Base-by-base conservation (phyloP, 768 basidiomycete species). In the Psilocybe cubensis region DNA sequence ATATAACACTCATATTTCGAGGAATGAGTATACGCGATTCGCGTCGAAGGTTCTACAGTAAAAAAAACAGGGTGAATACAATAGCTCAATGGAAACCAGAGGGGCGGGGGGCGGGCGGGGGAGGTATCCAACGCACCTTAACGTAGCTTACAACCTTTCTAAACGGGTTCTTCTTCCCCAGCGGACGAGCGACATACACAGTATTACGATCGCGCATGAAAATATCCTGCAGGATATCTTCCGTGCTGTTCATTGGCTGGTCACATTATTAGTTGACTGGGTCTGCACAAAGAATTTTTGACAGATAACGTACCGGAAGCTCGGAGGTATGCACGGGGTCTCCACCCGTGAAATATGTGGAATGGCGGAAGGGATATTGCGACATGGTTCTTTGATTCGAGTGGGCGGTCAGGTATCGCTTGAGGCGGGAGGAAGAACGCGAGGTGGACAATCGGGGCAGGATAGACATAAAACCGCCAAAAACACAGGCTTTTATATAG, bases 221-320 rank as follows among this genome's bases (percentile, higher is more conserved):
- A 18, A 66, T 68, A 27, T 70, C 68, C 54, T 74, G 72, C 2
- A 74, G 59, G 33, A 72, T 60, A 42, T 74, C 71, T 56, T 72
- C 70, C 33, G 61, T 61, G 54, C 69, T 72, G 45, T 70, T 70
- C 71, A 74, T 74, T 1, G 72, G 71, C 71, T 74, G 55, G 17
- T 9, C 8, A 17, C 20, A 7, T 1, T 7, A 42, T 33, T 9
- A 33, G 6, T 28, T 21, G 35, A 28, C 43, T 20, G 24, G 9
- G 42, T 20, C 11, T 21, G 4, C 14, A 43, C 25, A 44, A n/a
- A 18, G 2, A 21, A 20, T 21, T 6, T 21, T 1, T 2, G 21
- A 18, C 25, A 50, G 35, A 17, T 12, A 14, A 50, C 61, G 10
- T 46, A 70, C 71, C 18, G 71, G 71, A 25, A 72, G 63, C 33